Conservation (phyloP, 371 early-diverging fungal species). For the Blakeslea trispora region DNA sequence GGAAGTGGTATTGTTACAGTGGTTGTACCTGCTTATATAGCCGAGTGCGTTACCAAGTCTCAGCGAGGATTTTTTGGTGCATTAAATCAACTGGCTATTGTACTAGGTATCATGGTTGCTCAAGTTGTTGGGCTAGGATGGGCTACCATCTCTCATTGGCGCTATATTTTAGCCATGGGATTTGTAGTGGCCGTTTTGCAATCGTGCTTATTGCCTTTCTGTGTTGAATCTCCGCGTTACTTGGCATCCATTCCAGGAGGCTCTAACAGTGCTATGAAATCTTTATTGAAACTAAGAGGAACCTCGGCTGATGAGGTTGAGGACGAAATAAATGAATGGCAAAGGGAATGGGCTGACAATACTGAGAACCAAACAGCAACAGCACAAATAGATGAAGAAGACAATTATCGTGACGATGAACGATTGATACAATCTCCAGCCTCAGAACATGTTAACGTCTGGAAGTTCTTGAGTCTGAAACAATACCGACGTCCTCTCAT, state of each 20-base stretch:
- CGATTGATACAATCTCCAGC: not conserved
- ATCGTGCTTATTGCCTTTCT: conserved; percentile 61
- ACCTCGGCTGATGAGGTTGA: conserved; percentile 52
- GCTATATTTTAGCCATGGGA: conserved; percentile 62
- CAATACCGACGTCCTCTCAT: conserved; percentile 63
- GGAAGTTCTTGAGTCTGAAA: conserved; percentile 42
- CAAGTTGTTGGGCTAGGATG: conserved; percentile 66
- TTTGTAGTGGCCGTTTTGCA: conserved; percentile 66
- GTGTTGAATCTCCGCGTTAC: conserved; percentile 82
- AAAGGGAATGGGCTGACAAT: conserved; percentile 41
- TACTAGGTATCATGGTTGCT: conserved; percentile 76
- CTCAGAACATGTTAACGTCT: conserved; percentile 29
- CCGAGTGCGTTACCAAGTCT: conserved; percentile 79
- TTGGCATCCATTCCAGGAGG: conserved; percentile 58
- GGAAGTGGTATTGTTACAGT: conserved; percentile 84
- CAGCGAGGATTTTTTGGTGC: conserved; percentile 78
- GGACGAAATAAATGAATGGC: conserved; percentile 68
- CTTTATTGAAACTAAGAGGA: conserved; percentile 62
- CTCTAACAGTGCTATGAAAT: conserved; percentile 52
- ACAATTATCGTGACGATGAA: not conserved
- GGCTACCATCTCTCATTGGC: conserved; percentile 65
- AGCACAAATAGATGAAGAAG: conserved; percentile 14
- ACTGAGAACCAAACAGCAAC: conserved; percentile 4
- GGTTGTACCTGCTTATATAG: conserved; percentile 84
- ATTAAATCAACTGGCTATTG: conserved; percentile 85